phyloP scores from a whole-genome alignment of 371 early-diverging fungal species.

The Zychaea mexicana region DNA sequence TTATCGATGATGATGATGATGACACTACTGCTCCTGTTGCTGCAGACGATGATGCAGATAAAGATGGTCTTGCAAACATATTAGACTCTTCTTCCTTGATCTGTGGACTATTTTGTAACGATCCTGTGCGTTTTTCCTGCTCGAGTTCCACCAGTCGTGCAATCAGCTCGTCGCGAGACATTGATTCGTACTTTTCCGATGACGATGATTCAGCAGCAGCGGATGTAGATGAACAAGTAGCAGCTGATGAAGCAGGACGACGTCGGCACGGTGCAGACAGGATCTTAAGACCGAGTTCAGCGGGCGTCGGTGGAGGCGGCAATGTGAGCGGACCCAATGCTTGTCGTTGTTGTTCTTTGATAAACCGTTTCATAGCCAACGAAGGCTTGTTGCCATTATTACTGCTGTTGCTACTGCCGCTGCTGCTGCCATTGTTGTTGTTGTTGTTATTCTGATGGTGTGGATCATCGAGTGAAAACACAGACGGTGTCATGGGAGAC shows the following conservation, averaged over 20 bases:
- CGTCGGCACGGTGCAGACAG: not conserved
- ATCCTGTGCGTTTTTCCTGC: slow-evolving; percentile 21
- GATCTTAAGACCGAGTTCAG: slow-evolving; percentile 29
- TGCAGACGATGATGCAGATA: not conserved
- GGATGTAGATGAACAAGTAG: not conserved
- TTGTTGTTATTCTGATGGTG: not conserved
- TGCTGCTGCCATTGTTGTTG: not conserved
- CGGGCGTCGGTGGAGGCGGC: slow-evolving; percentile 41
- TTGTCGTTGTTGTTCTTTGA: slow-evolving; percentile 24
- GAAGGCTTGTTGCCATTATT: slow-evolving; percentile 18
- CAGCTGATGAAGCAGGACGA: not conserved
- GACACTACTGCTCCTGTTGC: not conserved
- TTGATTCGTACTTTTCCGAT: slow-evolving; percentile 13
- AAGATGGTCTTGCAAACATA: not conserved
- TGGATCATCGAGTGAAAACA: not conserved
- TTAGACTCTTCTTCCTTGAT: not conserved
- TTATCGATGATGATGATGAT: not conserved
- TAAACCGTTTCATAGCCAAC: slow-evolving; percentile 12
- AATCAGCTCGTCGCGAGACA: slow-evolving; percentile 30
- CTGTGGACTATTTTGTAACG: slow-evolving; percentile 6
- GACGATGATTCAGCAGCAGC: slow-evolving; percentile 2
- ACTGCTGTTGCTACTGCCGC: not conserved
- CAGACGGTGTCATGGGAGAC: not conserved
- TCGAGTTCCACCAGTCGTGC: slow-evolving; percentile 27
- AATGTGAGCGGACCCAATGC: slow-evolving; percentile 22